Base-by-base conservation (phyloP, 2,329 filamentous ascomycete species). In the Alternaria panax region DNA sequence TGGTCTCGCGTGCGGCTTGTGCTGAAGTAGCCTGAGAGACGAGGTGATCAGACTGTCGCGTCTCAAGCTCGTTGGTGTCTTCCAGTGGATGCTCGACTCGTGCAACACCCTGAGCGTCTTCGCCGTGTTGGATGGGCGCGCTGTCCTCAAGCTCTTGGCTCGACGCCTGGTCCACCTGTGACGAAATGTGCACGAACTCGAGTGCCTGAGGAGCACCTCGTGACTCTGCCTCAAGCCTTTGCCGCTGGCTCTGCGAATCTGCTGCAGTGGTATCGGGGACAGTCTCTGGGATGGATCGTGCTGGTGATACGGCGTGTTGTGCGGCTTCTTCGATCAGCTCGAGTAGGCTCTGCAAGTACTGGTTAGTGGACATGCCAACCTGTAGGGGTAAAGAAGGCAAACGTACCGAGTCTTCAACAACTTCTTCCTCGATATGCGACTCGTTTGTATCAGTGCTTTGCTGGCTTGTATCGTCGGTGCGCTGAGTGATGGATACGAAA, bases 261-360 rank as follows among this genome's bases (percentile, higher is more conserved):
- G 64, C 59, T 8, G 58, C 48, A 7, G 55, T 63, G n/a, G 47
- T 59, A 18, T 72, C 69, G n/a, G 65, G 58, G 4, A 72, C 51
- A 2, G 72, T 75, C 47, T 75, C 72, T 5, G 72, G 66, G 18
- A 75, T 71, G 2, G 72, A 75, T 20, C 56, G 48, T 5, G 67
- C 60, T 3, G 67, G 68, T 20, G 72, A 71, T 5, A 28, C 24
- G 4, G 60, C 59, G 46, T 54, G 51, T 47, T 47, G 53, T 22
- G 60, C 41, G 8, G 55, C 64, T 63, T 60, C 56, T 54, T 64
- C 45, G 11, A 59, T 48, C 16, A 63, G 59, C 38, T 67, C 59
- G 34, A 66, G 53, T 2, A 66, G 41, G 25, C 58, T 62, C 68
- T 70, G 36, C 43, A 38, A 24, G 14, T 7, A n/a, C 9, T 18